Base-by-base conservation (phyloP, 495 filamentous ascomycete genomes). In the Aspergillus bertholletiae region DNA sequence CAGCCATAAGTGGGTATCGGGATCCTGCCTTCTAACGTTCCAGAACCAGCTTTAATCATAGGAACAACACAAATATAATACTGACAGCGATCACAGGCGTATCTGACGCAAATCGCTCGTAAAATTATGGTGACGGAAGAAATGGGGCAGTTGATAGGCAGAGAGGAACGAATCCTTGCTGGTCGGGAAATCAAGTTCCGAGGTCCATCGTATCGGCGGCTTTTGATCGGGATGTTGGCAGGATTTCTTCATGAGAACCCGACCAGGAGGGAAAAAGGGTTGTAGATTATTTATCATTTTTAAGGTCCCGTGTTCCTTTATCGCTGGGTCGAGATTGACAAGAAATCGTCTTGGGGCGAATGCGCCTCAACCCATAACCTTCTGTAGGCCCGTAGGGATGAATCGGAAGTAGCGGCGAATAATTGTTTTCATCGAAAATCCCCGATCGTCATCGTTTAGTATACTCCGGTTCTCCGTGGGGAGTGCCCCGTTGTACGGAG, bases 161-260 rank as follows among this genome's bases (percentile, higher is more conserved):
- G 5, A 22, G 2, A 9, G 5, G 17, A 18, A 43, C 13, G 1
- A n/a, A 18, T 30, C 13, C 11, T 26, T 27, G 34, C 23, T 41
- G 18, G 37, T 21, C 49, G 49, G 51, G 34, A 54, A 49, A 28
- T 22, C 34, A 59, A 45, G 43, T 55, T 55, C 57, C 57, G 57
- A 59, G 57, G 57, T 49, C 43, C 37, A 23, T 55, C 46, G 22
- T 35, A 40, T 44, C 34, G 12, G 43, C 46, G 51, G 46, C 46
- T 51, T 51, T 39, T 41, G 49, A 37, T 35, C 39, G 47, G 39
- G 39, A 54, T 34, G 21, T 27, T 32, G 17, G 26, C 46, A 49
- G 30, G 17, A 37, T 15, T 7, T 7, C 4, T 8, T 21, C 28
- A 22, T 24, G 11, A 26, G 44, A 35, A 34, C 17, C 6, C 22